Evolutionary conservation across 2,329 filamentous ascomycete species (phyloP).

Genomic region (Chaetomiaceae sp.): DNA sequence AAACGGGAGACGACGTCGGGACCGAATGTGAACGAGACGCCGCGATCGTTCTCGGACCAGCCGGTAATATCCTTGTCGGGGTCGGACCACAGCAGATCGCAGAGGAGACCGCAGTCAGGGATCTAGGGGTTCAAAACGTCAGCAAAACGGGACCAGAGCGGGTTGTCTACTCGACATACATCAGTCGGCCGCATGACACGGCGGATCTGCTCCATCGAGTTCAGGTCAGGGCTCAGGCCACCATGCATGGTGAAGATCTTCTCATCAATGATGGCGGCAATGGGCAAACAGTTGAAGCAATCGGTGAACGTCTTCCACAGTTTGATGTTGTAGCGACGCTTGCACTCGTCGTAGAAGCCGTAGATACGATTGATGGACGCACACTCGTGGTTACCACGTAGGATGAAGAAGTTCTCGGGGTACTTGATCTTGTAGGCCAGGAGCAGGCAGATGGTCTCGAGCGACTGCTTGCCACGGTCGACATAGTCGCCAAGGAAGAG

Average conservation of each 20-base stretch:
- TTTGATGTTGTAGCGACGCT: constrained; percentile 98
- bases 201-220: constrained; percentile 99
- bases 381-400: constrained; percentile 98
- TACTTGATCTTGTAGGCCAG: constrained; percentile 99
- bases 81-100: constrained; percentile 97
- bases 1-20: constrained; percentile 96
- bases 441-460: constrained; percentile 96
- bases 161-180: constrained; percentile 54
- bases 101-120: constrained; percentile 93
- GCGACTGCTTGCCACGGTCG: constrained; percentile 96
- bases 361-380: constrained; percentile 99
- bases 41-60: constrained; percentile 98
- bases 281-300: constrained; percentile 98
- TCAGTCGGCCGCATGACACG: constrained; percentile 98
- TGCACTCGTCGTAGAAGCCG: constrained; percentile 99
- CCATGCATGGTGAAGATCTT: constrained; percentile 99
- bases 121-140: constrained; percentile 56
- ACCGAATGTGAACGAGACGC: constrained; percentile 97
- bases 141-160: not conserved
- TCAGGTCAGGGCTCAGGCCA: constrained; percentile 91
- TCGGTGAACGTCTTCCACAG: constrained; percentile 99
- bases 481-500: constrained; percentile 99
- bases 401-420: constrained; percentile 98
- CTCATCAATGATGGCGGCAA: constrained; percentile 97
- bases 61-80: constrained; percentile 99